Evolutionary conservation across 176 grass and related monocot species (phyloP).

Genomic region (Tillandsia leiboldiana): DNA sequence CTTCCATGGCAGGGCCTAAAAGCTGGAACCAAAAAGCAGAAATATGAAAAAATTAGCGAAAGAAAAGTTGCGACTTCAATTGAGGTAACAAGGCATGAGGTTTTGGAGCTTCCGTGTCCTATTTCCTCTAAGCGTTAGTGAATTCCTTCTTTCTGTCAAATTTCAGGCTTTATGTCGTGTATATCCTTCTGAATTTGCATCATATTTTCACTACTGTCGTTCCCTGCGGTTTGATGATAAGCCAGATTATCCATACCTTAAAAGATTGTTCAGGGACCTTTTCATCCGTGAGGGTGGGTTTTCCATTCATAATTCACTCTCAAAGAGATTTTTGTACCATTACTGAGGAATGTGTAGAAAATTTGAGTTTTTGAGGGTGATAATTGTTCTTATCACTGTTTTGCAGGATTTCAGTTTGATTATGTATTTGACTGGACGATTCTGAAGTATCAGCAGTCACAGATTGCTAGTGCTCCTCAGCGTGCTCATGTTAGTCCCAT

Average conservation of each 20-base stretch:
- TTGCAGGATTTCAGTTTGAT: conserved; percentile 97
- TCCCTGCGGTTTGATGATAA: conserved; percentile 87
- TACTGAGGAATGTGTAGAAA: background rate
- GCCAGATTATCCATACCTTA: conserved; percentile 95
- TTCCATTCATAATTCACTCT: background rate
- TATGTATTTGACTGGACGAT: conserved; percentile 99
- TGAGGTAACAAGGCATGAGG: conserved; percentile 37
- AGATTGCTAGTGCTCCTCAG: conserved; percentile 73
- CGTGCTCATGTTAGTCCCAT: conserved; percentile 41
- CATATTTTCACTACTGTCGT: conserved; percentile 96
- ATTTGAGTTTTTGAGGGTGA: background rate
- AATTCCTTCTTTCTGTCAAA: background rate
- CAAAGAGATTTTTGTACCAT: background rate
- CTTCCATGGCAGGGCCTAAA: conserved; percentile 99
- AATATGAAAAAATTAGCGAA: conserved; percentile 93
- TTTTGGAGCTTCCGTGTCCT: too few relatives aligned
- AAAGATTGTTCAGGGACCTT: conserved; percentile 88
- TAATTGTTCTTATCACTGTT: conserved; percentile 16
- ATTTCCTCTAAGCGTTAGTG: background rate
- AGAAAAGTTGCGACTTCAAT: conserved; percentile 96
- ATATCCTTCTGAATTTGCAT: conserved; percentile 86
- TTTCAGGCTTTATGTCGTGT: conserved; percentile 74
- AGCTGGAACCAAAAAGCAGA: conserved; percentile 95
- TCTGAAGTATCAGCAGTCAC: conserved; percentile 94
- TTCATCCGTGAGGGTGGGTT: conserved; percentile 90